A percentile compares a stretch with the other conserved stretches of the same genome.
Conservation (phyloP, 495 filamentous ascomycete species). For the Parmelia sp. region DNA sequence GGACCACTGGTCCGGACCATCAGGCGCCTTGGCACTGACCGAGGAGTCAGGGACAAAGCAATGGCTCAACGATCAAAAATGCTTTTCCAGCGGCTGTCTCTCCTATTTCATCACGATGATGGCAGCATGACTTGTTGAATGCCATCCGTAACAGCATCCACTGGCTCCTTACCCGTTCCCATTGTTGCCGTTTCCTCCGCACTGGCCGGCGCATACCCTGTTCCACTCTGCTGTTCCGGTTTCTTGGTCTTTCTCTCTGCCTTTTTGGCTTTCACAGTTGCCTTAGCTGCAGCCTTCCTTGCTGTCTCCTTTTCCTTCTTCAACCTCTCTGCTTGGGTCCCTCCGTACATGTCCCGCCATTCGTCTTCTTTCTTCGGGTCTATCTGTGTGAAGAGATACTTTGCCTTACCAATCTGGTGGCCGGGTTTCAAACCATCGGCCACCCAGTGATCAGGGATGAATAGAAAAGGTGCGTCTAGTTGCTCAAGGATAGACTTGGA, state of each 20-base stretch:
- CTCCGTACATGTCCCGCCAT: conserved; percentile 78
- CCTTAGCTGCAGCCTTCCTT: conserved; percentile 49
- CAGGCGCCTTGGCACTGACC: too few relatives aligned
- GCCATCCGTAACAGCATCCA: conserved; percentile 37
- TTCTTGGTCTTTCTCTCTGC: conserved; percentile 53
- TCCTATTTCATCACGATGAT: conserved; percentile 25
- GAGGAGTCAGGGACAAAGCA: too few relatives aligned
- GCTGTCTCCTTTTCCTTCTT: conserved; percentile 62
- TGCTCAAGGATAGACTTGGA: conserved; percentile 66
- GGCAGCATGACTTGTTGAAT: conserved; percentile 35
- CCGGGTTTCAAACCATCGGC: conserved; percentile 50
- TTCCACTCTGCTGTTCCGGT: conserved; percentile 40
- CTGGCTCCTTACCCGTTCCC: conserved; percentile 30
- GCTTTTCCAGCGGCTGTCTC: too few relatives aligned
- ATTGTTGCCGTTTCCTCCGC: conserved; percentile 33
- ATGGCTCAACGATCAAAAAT: not conserved
- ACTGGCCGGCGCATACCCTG: conserved; percentile 41
- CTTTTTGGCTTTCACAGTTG: conserved; percentile 51
- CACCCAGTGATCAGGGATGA: conserved; percentile 56
- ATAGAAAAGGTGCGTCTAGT: conserved; percentile 55
- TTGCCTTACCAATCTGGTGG: conserved; percentile 75
- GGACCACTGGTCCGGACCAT: too few relatives aligned
- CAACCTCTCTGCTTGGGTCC: conserved; percentile 55
- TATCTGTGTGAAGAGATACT: conserved; percentile 78
- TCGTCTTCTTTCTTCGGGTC: conserved; percentile 73